These are phyloP conservation scores for Rhodotorula sp. DNA, from an alignment of 1,284 basidiomycete genomes.

Conservation along the genomic window DNA sequence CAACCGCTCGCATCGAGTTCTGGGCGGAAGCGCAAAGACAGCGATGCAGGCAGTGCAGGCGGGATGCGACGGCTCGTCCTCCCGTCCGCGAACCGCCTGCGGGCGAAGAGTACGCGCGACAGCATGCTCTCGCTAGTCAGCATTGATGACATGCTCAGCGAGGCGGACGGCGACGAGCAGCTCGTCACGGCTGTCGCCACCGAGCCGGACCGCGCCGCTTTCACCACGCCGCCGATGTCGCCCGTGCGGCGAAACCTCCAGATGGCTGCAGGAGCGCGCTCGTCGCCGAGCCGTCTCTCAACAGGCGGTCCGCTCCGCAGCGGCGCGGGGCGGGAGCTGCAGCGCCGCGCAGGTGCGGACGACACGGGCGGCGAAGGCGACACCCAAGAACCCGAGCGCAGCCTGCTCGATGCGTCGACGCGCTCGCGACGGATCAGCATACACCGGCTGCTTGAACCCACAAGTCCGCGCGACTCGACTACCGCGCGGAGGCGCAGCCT, in stretches of 20 bases:
- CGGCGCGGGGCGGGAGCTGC: constrained; percentile 20
- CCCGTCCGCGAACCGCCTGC: constrained; percentile 2
- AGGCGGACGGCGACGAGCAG: neutral
- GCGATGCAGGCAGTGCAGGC: constrained; percentile 4
- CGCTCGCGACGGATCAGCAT: neutral
- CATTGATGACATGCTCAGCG: constrained; percentile 10
- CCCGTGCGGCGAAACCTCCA: neutral
- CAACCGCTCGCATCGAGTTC: neutral
- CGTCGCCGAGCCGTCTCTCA: constrained; percentile 5
- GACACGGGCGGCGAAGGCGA: neutral
- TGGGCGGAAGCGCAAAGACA: neutral
- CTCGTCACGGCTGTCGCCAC: neutral
- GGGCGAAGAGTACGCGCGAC: neutral
- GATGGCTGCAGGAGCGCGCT: neutral
- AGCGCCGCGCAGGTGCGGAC: neutral
- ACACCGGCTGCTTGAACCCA: neutral
- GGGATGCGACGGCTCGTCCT: constrained; percentile 18
- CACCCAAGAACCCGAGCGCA: neutral
- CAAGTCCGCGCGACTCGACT: neutral
- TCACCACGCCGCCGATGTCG: neutral
- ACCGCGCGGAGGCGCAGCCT: neutral
- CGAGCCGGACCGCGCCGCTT: neutral
- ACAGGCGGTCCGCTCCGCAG: constrained; percentile 9
- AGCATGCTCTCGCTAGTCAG: constrained; percentile 1
- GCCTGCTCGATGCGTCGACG: neutral